A percentile compares a stretch with the other conserved stretches of the same genome.
Conservation (phyloP, 371 early-diverging fungal species). For the Apophysomyces trapeziformis region DNA sequence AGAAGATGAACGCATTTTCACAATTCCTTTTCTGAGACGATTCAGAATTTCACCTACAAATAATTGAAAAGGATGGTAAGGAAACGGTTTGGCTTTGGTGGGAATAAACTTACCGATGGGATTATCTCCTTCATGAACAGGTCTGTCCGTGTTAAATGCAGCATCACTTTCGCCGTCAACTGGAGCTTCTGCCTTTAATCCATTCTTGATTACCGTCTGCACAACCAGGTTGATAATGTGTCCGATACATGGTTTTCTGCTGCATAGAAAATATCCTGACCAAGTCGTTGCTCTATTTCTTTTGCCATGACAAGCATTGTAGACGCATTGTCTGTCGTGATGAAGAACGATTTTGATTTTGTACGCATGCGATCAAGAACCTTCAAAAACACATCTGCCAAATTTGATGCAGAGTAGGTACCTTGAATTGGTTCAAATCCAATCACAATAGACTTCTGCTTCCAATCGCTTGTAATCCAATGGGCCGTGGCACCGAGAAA, state of each 20-base stretch:
- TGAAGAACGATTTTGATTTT: conserved; percentile 19
- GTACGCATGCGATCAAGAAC: conserved; percentile 19
- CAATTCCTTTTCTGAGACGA: too few relatives aligned
- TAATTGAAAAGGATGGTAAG: neutral
- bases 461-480: conserved; percentile 27
- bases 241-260: conserved; percentile 13
- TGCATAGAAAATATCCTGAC: neutral
- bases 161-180: neutral
- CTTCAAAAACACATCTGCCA: conserved; percentile 17
- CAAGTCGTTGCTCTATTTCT: conserved; percentile 1
- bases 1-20: too few relatives aligned
- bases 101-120: conserved; percentile 2
- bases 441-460: conserved; percentile 18
- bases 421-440: conserved; percentile 26
- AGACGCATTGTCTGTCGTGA: conserved; percentile 33
- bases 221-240: conserved; percentile 14
- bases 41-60: neutral
- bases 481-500: conserved; percentile 29
- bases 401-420: conserved; percentile 19
- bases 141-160: neutral
- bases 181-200: conserved; percentile 9
- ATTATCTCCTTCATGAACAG: neutral
- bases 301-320: conserved; percentile 25
- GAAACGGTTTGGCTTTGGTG: neutral
- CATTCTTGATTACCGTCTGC: conserved; percentile 23